These are phyloP conservation scores for Globisporangium apiculatum DNA, from an alignment of 352 stramenopile species.

Conservation along the genomic window DNA sequence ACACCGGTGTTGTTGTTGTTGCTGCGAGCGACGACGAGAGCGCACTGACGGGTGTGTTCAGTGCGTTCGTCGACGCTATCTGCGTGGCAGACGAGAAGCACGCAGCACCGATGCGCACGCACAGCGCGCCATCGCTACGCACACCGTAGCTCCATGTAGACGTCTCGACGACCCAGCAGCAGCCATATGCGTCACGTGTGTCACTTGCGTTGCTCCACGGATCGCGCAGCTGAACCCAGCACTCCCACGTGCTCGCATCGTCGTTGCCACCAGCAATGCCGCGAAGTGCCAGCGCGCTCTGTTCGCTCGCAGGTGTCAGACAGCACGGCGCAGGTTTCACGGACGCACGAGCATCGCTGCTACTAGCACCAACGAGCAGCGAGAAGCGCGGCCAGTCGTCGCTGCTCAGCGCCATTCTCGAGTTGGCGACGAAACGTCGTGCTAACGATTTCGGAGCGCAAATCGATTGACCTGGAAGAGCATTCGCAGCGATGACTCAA, in stretches of 20 bases:
- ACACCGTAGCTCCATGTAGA: conserved; percentile 20
- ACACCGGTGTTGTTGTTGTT: background rate
- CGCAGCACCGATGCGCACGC: background rate
- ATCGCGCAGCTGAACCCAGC: conserved; percentile 27
- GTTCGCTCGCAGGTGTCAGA: background rate
- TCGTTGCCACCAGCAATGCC: background rate
- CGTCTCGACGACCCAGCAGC: conserved; percentile 27
- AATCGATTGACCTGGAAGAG: background rate
- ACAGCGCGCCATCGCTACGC: conserved; percentile 5
- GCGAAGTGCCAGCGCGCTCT: conserved; percentile 3
- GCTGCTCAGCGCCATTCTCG: conserved; percentile 25
- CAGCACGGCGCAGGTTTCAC: background rate
- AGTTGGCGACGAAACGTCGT: background rate
- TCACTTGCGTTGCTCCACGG: background rate
- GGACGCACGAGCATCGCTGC: background rate
- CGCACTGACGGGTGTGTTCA: background rate
- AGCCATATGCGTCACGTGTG: background rate
- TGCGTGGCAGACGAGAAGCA: background rate
- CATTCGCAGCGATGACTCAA: background rate
- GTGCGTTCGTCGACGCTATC: background rate
- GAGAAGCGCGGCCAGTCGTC: conserved; percentile 34
- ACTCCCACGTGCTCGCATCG: conserved; percentile 17
- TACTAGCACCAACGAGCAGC: conserved; percentile 13
- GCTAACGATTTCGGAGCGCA: background rate
- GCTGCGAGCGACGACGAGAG: background rate